Conservation (phyloP, 83 land plant species). For the Diphasiastrum complanatum region DNA sequence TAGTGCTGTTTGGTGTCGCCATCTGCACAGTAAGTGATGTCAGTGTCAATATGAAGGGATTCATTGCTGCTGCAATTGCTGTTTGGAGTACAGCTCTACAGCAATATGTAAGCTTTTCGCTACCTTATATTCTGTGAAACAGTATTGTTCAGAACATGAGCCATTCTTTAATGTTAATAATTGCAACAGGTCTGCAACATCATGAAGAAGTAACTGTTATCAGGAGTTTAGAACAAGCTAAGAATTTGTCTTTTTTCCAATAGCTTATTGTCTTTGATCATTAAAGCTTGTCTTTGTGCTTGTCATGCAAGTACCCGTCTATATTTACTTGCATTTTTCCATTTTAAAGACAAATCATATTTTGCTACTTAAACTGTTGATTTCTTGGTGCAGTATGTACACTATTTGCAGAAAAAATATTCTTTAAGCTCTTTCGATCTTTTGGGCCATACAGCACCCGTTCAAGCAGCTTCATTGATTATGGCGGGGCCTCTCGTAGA, state of each 20-base stretch:
- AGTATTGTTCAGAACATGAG: background rate
- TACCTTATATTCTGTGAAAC: background rate
- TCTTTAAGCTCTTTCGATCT: conserved; percentile 51
- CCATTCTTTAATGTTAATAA: background rate
- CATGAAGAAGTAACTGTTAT: too few relatives aligned
- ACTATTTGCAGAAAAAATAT: conserved; percentile 48
- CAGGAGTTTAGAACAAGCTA: too few relatives aligned
- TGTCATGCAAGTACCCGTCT: background rate
- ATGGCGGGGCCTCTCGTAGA: conserved; percentile 50
- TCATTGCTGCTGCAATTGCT: conserved; percentile 59
- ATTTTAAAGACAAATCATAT: background rate
- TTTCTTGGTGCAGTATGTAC: conserved; percentile 45
- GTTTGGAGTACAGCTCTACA: conserved; percentile 77
- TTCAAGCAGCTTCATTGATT: conserved; percentile 44
- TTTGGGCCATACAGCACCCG: conserved; percentile 63
- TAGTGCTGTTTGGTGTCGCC: conserved; percentile 61
- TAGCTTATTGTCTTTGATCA: too few relatives aligned
- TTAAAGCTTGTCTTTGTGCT: too few relatives aligned
- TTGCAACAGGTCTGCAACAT: too few relatives aligned
- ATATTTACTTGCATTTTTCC: background rate
- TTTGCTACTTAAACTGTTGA: background rate
- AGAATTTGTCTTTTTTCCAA: too few relatives aligned
- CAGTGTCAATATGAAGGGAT: conserved; percentile 65
- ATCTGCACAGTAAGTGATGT: conserved; percentile 78
- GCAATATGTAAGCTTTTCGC: conserved; percentile 64